Conservation (phyloP, 257 asterid species). For the Fraxinus cuspidata region DNA sequence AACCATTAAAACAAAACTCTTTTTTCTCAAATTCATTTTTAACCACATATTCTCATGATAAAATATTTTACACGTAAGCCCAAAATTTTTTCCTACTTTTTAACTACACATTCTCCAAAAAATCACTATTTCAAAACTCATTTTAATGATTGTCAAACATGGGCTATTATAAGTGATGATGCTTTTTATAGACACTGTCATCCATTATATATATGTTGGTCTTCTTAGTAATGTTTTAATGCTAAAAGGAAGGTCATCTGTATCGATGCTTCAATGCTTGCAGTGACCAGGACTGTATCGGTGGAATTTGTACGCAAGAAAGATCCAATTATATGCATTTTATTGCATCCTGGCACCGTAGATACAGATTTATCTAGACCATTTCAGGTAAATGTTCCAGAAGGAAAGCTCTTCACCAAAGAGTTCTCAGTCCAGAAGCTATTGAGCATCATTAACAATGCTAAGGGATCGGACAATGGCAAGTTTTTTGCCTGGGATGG, state of each 20-base stretch:
- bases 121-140: too few relatives aligned
- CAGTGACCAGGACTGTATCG: slow-evolving; percentile 73
- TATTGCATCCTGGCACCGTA: slow-evolving; percentile 97
- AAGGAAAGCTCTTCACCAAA: slow-evolving; percentile 75
- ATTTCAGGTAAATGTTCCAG: slow-evolving; percentile 76
- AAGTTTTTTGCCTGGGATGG: slow-evolving; percentile 98
- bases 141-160: too few relatives aligned
- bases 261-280: slow-evolving; percentile 18
- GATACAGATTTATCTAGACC: slow-evolving; percentile 94
- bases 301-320: slow-evolving; percentile 77
- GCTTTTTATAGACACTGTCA: neutral
- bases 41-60: too few relatives aligned
- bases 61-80: too few relatives aligned
- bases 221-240: neutral
- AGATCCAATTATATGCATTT: slow-evolving; percentile 76
- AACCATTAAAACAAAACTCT: too few relatives aligned
- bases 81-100: too few relatives aligned
- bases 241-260: neutral
- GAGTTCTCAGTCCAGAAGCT: slow-evolving; percentile 82
- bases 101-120: too few relatives aligned
- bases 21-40: too few relatives aligned
- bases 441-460: slow-evolving; percentile 55
- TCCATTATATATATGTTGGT: neutral
- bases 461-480: slow-evolving; percentile 71
- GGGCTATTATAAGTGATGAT: neutral